A percentile compares a stretch with the other conserved stretches of the same genome.
These are phyloP conservation scores for Populus alba DNA, from an alignment of 345 rosid genomes.

Conservation along the genomic window DNA sequence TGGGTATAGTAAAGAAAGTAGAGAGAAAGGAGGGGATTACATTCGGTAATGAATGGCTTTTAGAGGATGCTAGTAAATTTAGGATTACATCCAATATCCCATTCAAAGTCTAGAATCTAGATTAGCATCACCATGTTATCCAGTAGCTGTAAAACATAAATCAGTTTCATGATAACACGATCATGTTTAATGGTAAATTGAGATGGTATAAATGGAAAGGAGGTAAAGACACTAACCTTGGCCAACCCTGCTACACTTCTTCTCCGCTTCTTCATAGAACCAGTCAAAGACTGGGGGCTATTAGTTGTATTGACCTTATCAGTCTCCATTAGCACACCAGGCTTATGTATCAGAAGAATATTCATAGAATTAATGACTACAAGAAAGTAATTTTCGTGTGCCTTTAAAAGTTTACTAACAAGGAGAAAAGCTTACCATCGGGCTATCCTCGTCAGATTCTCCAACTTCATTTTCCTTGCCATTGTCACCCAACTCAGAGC, in stretches of 20 bases:
- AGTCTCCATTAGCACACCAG: constrained; percentile 37
- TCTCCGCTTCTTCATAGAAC: constrained; percentile 65
- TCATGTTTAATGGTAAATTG: neutral
- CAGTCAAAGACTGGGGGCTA: constrained; percentile 49
- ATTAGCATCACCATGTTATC: neutral
- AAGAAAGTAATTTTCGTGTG: neutral
- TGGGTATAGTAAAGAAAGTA: neutral
- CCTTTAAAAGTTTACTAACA: constrained; percentile 7
- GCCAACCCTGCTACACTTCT: constrained; percentile 63
- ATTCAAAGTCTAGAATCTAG: neutral
- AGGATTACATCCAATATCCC: neutral
- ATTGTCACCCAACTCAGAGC: constrained; percentile 37
- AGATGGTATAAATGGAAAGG: neutral
- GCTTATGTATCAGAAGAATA: constrained; percentile 29
- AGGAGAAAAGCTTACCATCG: constrained; percentile 44
- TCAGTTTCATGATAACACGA: neutral
- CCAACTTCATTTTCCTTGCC: constrained; percentile 43
- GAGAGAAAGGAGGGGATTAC: neutral
- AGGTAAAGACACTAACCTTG: constrained; percentile 47
- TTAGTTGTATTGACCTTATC: constrained; percentile 29
- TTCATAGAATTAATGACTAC: constrained; percentile 6
- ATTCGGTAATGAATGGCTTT: neutral
- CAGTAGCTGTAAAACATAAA: neutral
- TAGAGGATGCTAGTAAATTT: neutral
- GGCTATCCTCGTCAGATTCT: constrained; percentile 46